Base-by-base conservation (phyloP, 768 basidiomycete species). In the Phaeotremella skinneri region DNA sequence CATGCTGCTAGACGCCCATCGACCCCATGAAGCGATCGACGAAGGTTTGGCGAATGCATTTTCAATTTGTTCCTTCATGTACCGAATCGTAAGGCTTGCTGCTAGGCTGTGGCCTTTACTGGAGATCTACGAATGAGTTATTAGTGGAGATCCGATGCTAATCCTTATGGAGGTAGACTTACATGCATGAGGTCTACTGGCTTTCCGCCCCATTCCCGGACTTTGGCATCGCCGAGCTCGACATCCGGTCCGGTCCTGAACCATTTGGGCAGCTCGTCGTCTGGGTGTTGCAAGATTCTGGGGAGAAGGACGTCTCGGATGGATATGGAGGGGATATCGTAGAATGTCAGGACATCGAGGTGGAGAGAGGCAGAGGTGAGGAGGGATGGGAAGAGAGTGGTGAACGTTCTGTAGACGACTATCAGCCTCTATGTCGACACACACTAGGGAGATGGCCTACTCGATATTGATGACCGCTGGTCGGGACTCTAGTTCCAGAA, bases 381-480 rank as follows among this genome's bases (percentile, higher is more conserved):
- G 0, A 73, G 58, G 13, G 68, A 55, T 0, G 67, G 59, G 66
- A 73, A 75, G 20, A 75, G 66, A 6, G 67, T 59, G 4, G 73
- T 67, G 58, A 75, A 73, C 4, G 69, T 69, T 55, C 73, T 75
- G 58, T 26, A 50, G 16, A 20, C 25, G 26, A 4, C 6, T 21
- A 4, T 6, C 25, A 13, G 23, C 4, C 6, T 26, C 41, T 13
- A 42, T 11, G 21, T 54, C 42, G n/a, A n/a, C n/a, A n/a, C n/a
- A n/a, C n/a, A n/a, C n/a, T n/a, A 48, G 43, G 20, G 26, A 30
- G 4, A 14, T 11, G 43, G 66, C 66, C 39, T 52, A 76, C 74
- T 70, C 72, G 45, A 76, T 63, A 50, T 74, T 73, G 48, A 72
- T 70, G 25, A 76, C 59, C 23, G 70, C 70, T 7, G 73, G 68